A percentile compares a stretch with the other conserved stretches of the same genome.
These are phyloP conservation scores for Hygrophila difformis DNA, from an alignment of 257 asterid species.

Conservation along the genomic window DNA sequence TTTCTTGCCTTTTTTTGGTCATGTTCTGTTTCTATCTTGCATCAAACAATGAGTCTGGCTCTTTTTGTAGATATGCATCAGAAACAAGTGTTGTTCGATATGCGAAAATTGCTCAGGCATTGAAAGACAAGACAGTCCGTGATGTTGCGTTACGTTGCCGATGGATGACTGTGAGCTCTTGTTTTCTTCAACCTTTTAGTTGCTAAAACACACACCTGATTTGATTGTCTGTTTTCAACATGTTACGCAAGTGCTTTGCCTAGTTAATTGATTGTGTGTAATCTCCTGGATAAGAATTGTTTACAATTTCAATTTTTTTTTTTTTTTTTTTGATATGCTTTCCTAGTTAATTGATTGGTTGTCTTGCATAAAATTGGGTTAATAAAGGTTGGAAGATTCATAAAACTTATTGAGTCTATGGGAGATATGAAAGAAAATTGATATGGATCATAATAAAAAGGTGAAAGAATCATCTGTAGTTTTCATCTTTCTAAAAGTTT, in stretches of 20 bases:
- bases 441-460: conserved; percentile 5
- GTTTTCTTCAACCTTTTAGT: conserved; percentile 2
- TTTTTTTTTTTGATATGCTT: not conserved
- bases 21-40: conserved; percentile 8
- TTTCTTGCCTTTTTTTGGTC: conserved; percentile 5
- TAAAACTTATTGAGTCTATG: conserved; percentile 1
- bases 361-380: not conserved
- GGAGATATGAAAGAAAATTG: conserved; percentile 7
- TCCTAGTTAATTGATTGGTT: not conserved
- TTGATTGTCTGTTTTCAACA: too few relatives aligned
- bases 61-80: conserved; percentile 73
- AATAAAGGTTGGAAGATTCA: not conserved
- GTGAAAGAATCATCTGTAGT: not conserved
- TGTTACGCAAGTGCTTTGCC: too few relatives aligned
- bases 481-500: not conserved
- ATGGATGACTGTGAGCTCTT: conserved; percentile 80
- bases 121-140: conserved; percentile 85
- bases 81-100: conserved; percentile 45
- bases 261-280: too few relatives aligned
- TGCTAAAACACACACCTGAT: not conserved
- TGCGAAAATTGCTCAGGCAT: conserved; percentile 74
- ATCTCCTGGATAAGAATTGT: not conserved
- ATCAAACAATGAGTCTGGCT: conserved; percentile 10
- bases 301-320: conserved; percentile 2
- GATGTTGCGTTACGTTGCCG: conserved; percentile 89